Conservation (phyloP, 2,329 filamentous ascomycete genomes). For the Hirsutella minnesotensis region DNA sequence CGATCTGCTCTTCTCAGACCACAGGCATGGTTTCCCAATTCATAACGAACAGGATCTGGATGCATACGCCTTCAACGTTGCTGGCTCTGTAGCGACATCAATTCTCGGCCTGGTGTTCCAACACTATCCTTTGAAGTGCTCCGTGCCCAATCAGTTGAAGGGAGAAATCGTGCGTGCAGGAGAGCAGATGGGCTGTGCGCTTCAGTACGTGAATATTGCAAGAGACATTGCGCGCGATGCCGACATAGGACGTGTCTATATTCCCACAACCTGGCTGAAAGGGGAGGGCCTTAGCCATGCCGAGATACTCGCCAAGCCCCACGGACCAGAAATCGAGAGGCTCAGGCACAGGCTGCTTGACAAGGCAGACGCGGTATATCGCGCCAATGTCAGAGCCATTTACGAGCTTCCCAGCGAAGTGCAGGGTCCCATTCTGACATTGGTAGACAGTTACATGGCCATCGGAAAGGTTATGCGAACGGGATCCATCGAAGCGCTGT, state of each 20-base stretch:
- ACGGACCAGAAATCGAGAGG: constrained; percentile 14
- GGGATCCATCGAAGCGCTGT: too few species aligned
- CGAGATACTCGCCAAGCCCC: constrained; percentile 38
- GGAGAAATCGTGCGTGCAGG: constrained; percentile 42
- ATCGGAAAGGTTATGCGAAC: too few species aligned
- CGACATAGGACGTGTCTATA: constrained; percentile 52
- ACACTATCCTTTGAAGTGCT: neutral
- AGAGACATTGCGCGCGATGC: constrained; percentile 60
- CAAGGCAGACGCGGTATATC: constrained; percentile 35
- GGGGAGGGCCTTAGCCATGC: constrained; percentile 41
- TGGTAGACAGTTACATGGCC: too few species aligned
- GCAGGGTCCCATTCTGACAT: too few species aligned
- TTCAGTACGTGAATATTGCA: constrained; percentile 71
- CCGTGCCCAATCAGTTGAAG: constrained; percentile 3
- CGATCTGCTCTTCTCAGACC: constrained; percentile 43
- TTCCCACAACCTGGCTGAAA: constrained; percentile 52
- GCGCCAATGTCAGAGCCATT: too few species aligned
- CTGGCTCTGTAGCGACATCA: constrained; percentile 59
- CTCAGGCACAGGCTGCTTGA: constrained; percentile 45
- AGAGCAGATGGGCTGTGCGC: constrained; percentile 55
- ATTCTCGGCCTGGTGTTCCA: constrained; percentile 32
- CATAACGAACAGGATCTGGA: constrained; percentile 44
- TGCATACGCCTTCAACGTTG: constrained; percentile 54
- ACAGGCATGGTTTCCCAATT: constrained; percentile 33
- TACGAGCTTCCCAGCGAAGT: too few species aligned